A percentile compares a stretch with the other conserved stretches of the same genome.
phyloP scores from a whole-genome alignment of 2,329 filamentous ascomycete genomes.

The Phyllosticta ampelicida region DNA sequence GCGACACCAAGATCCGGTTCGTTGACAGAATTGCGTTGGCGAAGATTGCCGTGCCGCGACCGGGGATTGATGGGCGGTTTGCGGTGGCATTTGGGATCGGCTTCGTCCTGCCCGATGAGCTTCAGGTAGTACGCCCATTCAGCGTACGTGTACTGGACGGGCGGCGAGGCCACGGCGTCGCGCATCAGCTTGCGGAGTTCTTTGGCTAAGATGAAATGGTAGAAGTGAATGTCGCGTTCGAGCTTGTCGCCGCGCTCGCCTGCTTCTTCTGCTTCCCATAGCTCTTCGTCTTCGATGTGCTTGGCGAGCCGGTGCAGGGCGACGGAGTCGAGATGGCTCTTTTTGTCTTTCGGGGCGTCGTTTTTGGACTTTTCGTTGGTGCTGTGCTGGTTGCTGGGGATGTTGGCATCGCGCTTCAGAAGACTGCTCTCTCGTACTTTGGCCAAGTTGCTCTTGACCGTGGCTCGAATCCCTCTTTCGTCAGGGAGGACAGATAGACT shows the following conservation, averaged over 20 bases:
- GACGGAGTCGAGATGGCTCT: background rate
- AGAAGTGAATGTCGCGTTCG: conserved; percentile 41
- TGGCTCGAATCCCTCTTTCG: conserved; percentile 31
- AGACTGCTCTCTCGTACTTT: conserved; percentile 13
- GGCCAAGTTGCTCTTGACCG: conserved; percentile 21
- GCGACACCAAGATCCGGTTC: conserved; percentile 13
- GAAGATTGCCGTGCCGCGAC: conserved; percentile 11
- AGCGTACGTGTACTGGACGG: conserved; percentile 28
- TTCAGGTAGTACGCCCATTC: conserved; percentile 31
- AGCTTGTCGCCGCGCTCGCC: conserved; percentile 31
- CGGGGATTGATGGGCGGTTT: conserved; percentile 17
- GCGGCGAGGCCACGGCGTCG: conserved; percentile 30
- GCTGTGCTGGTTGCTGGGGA: background rate
- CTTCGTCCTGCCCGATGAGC: conserved; percentile 30
- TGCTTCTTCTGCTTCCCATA: conserved; percentile 31
- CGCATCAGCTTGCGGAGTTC: conserved; percentile 35
- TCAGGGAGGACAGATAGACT: conserved; percentile 44
- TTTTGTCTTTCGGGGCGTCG: conserved; percentile 10
- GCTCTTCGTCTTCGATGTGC: conserved; percentile 21
- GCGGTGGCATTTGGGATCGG: conserved; percentile 27
- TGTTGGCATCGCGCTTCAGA: background rate
- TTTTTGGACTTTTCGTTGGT: conserved; percentile 6
- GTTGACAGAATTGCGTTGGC: background rate
- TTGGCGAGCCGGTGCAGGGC: background rate
- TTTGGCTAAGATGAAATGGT: conserved; percentile 37